A percentile compares a stretch with the other conserved stretches of the same genome.
These are phyloP conservation scores for Rheum nobile DNA, from an alignment of 148 eudicot species.

Conservation along the genomic window DNA sequence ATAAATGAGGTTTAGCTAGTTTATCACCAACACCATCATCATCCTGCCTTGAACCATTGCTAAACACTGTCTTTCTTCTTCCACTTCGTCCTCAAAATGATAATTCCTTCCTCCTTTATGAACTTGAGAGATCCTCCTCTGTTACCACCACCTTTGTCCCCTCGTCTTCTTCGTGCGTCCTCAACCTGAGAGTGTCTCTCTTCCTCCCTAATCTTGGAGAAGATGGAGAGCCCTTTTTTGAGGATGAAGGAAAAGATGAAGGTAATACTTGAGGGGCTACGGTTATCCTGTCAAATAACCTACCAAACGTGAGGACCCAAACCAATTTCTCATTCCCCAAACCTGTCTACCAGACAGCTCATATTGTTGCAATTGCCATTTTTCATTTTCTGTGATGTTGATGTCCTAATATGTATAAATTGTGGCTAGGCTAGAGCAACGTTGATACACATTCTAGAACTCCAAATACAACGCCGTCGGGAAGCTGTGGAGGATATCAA, in stretches of 20 bases:
- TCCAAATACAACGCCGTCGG: constrained; percentile 80
- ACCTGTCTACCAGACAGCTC: not conserved
- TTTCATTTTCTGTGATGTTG: constrained; percentile 9
- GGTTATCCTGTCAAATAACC: not conserved
- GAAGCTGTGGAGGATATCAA: constrained; percentile 94
- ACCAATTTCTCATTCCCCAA: not conserved
- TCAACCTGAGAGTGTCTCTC: not conserved
- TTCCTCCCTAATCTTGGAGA: too few species aligned
- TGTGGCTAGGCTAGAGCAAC: constrained; percentile 79
- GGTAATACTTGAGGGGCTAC: not conserved
- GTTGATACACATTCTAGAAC: constrained; percentile 71
- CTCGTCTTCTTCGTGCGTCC: not conserved
- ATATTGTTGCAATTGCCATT: not conserved
- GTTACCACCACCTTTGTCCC: not conserved
- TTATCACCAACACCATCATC: not conserved
- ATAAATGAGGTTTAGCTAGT: not conserved
- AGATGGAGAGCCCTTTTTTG: not conserved
- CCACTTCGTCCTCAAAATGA: not conserved
- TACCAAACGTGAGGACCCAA: not conserved
- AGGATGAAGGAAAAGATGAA: too few species aligned
- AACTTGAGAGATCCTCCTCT: not conserved
- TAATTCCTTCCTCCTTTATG: not conserved
- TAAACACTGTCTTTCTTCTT: not conserved
- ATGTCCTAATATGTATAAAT: constrained; percentile 61
- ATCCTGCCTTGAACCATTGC: not conserved